These are phyloP conservation scores for Aspergillus campestris DNA, from an alignment of 495 filamentous ascomycete species.

Conservation along the genomic window DNA sequence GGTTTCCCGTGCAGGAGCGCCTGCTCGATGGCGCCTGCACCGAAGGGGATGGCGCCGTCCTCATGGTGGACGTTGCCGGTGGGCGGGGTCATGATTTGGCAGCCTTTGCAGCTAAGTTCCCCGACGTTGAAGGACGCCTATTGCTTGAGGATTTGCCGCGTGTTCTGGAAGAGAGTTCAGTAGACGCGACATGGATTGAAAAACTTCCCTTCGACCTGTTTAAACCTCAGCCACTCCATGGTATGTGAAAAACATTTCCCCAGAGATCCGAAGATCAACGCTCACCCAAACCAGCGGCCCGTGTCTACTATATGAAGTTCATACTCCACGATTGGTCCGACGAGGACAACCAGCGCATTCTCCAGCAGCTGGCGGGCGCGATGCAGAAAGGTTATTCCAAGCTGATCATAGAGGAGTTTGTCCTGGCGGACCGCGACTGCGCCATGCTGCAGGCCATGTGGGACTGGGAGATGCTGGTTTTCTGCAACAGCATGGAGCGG, in stretches of 20 bases:
- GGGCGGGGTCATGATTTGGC: conserved; percentile 39
- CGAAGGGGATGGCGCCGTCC: conserved; percentile 10
- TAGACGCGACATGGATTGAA: conserved; percentile 13
- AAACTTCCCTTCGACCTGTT: conserved; percentile 27
- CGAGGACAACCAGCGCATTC: conserved; percentile 22
- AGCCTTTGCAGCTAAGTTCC: conserved; percentile 24
- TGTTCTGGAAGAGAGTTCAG: conserved; percentile 6
- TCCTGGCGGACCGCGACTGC: conserved; percentile 14
- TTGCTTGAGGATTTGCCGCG: conserved; percentile 16
- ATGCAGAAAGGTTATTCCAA: conserved; percentile 34
- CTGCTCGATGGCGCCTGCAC: conserved; percentile 7
- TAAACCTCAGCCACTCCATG: conserved; percentile 31
- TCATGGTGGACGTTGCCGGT: conserved; percentile 44
- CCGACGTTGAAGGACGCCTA: conserved; percentile 8
- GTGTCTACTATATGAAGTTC: conserved; percentile 40
- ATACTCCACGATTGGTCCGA: conserved; percentile 48
- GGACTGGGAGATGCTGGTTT: conserved; percentile 20
- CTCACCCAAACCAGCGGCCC: conserved; percentile 26
- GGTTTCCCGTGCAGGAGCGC: conserved; percentile 21
- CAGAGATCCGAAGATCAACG: conserved; percentile 4
- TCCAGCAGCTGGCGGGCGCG: conserved; percentile 27
- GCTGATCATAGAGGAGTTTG: conserved; percentile 22
- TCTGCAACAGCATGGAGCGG: conserved; percentile 17
- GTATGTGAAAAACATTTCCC: conserved; percentile 11
- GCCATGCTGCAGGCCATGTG: conserved; percentile 5